phyloP scores from a whole-genome alignment of 148 eudicot species.

The Rhododendron ferrugineum region DNA sequence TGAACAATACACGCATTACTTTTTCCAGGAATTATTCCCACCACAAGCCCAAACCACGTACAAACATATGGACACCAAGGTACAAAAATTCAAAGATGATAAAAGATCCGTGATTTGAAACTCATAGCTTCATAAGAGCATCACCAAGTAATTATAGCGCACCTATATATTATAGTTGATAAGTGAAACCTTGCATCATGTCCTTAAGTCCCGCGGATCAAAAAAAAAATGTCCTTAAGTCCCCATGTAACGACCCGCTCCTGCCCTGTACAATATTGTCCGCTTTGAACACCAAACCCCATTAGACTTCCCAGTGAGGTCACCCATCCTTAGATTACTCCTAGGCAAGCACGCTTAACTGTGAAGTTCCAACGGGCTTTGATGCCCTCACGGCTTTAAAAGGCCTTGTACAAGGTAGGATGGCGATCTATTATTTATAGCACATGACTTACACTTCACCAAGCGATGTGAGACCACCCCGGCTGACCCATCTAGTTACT shows the following conservation, averaged over 20 bases:
- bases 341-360: too few relatives aligned
- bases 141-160: neutral
- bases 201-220: neutral
- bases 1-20: neutral
- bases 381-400: too few relatives aligned
- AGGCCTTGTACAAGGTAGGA: too few relatives aligned
- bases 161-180: neutral
- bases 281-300: too few relatives aligned
- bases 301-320: too few relatives aligned
- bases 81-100: neutral
- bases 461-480: too few relatives aligned
- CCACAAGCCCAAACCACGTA: neutral
- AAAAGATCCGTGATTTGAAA: neutral
- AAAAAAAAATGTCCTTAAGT: neutral
- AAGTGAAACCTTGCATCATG: neutral
- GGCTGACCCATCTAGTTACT: too few relatives aligned
- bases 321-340: too few relatives aligned
- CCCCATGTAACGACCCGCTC: neutral
- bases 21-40: neutral
- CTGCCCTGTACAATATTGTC: too few relatives aligned
- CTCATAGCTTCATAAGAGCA: neutral
- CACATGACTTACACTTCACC: too few relatives aligned
- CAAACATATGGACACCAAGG: neutral
- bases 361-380: too few relatives aligned
- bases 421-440: too few relatives aligned